Conservation (phyloP, 306 rosid genomes). For the Rosa multiflora region DNA sequence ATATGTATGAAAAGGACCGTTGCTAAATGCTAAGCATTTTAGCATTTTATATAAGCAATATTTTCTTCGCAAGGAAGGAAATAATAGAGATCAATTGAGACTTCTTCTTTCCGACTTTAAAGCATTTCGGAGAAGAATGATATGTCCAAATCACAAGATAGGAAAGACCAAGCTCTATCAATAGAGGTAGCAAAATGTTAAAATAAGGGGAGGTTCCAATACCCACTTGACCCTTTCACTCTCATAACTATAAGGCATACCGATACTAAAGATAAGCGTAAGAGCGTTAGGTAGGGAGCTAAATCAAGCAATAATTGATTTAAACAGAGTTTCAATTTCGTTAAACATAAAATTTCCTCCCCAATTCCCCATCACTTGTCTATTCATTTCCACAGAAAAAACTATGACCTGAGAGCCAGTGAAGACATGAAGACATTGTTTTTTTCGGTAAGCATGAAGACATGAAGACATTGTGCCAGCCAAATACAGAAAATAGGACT, state of each 20-base stretch:
- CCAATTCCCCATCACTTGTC: background rate
- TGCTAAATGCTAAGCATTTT: background rate
- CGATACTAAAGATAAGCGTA: no score
- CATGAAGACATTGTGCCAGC: constrained; percentile 2
- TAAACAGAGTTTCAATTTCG: background rate
- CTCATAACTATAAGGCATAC: background rate
- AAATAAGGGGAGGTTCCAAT: background rate
- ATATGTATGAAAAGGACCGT: background rate
- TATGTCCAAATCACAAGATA: background rate
- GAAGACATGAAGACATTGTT: background rate
- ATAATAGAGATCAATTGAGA: background rate
- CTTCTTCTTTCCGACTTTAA: background rate
- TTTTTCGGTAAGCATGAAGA: background rate
- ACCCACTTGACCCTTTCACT: background rate
- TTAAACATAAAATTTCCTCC: background rate
- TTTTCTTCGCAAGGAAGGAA: background rate
- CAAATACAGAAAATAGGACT: background rate
- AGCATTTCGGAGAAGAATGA: background rate
- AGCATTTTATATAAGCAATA: background rate
- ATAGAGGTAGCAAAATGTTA: background rate
- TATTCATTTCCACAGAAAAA: background rate
- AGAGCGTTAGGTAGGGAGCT: background rate
- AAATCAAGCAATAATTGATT: constrained; percentile 2
- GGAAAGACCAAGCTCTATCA: background rate
- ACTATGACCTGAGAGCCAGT: background rate